Conservation (phyloP, 768 basidiomycete genomes). For the Boletellus emodensis region DNA sequence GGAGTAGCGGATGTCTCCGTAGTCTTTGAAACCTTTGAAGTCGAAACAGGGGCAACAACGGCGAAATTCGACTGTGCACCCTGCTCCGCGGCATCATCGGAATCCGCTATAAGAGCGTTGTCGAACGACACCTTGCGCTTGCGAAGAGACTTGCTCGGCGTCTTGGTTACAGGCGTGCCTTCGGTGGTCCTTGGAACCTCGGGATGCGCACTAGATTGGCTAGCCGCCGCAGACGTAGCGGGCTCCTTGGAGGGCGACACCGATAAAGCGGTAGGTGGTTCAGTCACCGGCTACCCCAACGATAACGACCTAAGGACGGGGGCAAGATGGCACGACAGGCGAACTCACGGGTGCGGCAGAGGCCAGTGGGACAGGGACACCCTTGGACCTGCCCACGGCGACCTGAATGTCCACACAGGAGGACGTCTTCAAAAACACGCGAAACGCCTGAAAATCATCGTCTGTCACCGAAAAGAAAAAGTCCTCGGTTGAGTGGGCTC, state of each 20-base stretch:
- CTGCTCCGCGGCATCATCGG: background rate
- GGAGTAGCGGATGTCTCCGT: background rate
- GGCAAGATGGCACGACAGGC: background rate
- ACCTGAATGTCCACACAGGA: slow-evolving; percentile 38
- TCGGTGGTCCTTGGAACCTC: background rate
- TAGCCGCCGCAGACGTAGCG: no score
- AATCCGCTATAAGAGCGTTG: background rate
- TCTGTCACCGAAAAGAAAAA: slow-evolving; percentile 38
- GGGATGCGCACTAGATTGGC: background rate
- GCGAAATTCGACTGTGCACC: slow-evolving; percentile 8
- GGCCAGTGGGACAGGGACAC: background rate
- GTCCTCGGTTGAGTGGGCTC: background rate
- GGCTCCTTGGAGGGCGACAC: background rate
- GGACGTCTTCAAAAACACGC: slow-evolving; percentile 39
- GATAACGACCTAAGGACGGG: background rate
- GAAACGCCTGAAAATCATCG: slow-evolving; percentile 77
- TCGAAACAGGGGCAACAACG: background rate
- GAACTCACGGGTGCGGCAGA: slow-evolving; percentile 11
- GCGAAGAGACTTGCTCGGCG: slow-evolving; percentile 10
- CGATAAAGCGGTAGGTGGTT: background rate
- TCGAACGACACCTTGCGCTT: slow-evolving; percentile 26
- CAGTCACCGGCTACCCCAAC: background rate
- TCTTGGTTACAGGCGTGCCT: background rate
- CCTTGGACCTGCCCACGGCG: slow-evolving; percentile 10
- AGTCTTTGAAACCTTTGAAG: background rate